A percentile compares a stretch with the other conserved stretches of the same genome.
Evolutionary conservation across 257 asterid species (phyloP).

Genomic region (Scutellaria baicalensis): DNA sequence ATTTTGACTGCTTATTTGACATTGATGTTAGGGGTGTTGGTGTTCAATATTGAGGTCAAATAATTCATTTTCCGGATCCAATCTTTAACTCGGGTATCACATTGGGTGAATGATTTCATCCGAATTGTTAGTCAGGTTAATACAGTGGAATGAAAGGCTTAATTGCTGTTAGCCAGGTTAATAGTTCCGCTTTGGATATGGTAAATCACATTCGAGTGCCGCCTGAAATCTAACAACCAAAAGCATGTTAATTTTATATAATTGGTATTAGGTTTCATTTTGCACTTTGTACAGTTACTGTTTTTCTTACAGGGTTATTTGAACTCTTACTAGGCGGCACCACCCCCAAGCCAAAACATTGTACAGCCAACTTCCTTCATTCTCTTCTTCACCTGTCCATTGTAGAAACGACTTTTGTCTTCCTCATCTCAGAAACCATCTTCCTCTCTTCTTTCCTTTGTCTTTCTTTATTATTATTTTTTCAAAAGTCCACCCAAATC

Average conservation of each 20-base stretch:
- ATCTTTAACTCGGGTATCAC: background rate
- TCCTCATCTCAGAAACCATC: background rate
- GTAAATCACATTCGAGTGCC: background rate
- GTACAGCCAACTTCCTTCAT: background rate
- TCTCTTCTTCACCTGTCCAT: background rate
- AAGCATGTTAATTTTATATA: background rate
- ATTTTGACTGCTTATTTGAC: background rate
- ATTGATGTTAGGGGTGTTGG: background rate
- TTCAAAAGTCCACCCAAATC: no score
- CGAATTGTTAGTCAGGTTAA: background rate
- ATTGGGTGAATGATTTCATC: background rate
- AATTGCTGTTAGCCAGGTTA: background rate
- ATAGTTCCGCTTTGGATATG: background rate
- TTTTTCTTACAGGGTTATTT: no score
- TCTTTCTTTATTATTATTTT: no score
- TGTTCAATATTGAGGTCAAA: background rate
- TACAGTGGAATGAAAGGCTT: background rate
- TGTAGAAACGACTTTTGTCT: background rate
- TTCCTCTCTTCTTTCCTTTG: no score
- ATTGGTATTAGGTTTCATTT: background rate
- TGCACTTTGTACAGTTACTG: background rate
- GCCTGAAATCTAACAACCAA: background rate
- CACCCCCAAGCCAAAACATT: background rate
- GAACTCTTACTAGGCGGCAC: background rate
- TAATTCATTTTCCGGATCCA: background rate